Evolutionary conservation across 192 early-diverging fungal species (phyloP), one percentile per base, ranked within the genome.

Genomic region (Piromyces sp.): DNA sequence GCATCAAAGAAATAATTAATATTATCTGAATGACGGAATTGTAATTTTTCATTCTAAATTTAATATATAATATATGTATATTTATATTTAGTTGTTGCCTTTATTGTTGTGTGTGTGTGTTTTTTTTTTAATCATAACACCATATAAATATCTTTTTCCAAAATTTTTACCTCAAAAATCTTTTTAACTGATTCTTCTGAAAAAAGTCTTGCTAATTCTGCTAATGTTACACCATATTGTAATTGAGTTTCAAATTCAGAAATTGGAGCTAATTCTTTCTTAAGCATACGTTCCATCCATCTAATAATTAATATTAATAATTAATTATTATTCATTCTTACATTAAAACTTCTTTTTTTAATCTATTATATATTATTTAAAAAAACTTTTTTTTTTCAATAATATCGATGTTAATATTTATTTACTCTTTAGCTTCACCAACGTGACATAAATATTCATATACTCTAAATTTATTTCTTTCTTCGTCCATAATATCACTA

Each of bases 11-110:
- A 92, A 81, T 90, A 97, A 87, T 98, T 98, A 86, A 98, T 97
- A 86, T 99, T 99, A 86, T 98, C 97, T 3, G 98, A 97, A 84
- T 96, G 96, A 79, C 94, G 92, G 86, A 93, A 99, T 82, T 97
- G 94, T n/a, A 98, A 91, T 82, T 93, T 92, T 3, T 17, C 19
- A 5, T 1, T 15, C 42, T 51, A 22, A 22, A 22, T 5, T 51
- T 16, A 40, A 16, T 13, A 40, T 40, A 40, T 51, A 51, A n/a
- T n/a, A n/a, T n/a, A n/a, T n/a, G n/a, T n/a, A n/a, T n/a, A n/a
- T n/a, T n/a, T n/a, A n/a, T n/a, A n/a, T n/a, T n/a, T n/a, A n/a
- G n/a, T n/a, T n/a, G n/a, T n/a, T n/a, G n/a, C n/a, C n/a, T n/a
- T n/a, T n/a, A n/a, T n/a, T n/a, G n/a, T n/a, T n/a, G n/a, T n/a